Evolutionary conservation across 2,329 filamentous ascomycete species (phyloP), one percentile per base, ranked within the genome.

Genomic region (Talaromyces funiculosus): DNA sequence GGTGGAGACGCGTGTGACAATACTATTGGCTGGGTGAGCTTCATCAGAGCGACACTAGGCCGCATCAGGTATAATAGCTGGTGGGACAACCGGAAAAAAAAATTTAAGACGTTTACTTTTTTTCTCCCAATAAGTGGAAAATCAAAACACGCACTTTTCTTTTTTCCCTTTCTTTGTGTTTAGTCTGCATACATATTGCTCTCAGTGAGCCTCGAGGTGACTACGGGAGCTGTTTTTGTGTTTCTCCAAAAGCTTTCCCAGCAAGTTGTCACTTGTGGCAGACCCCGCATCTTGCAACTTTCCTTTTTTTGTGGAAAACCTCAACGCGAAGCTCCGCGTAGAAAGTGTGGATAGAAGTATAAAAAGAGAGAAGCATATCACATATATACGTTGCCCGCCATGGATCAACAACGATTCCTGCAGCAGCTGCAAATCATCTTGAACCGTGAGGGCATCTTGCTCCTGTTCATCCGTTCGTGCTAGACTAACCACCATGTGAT

Each of bases 381-480:
- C 16, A 24, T n/a, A 40, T 40, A 22, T 14, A 16, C 51, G 57
- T 40, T 59, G 61, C 54, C 60, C 69, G 75, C 63, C 71, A 92
- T 92, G 89, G 87, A 92, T 76, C 84, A 90, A 75, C 87, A 90
- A 76, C 86, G 89, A 79, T 92, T 97, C 74, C 84, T 94, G 67
- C 84, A 89, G 80, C 86, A 96, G 78, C 85, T 97, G 74, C 86
- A 94, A 83, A 88, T 90, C 78, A 87, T 93, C 70, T 85, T 96
- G 78, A 86, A 91, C 75, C 92, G 90, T 94, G 80, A 80, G 89
- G 86, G 55, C 59, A 20, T 31, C 31, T 7, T 49, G 62, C 62
- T 56, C 26, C 60, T 54, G 66, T 62, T 12, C 31, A 62, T 38
- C 18, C 35, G 53, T 57, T 37, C 9, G 42, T 33, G 29, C 40